phyloP scores from a whole-genome alignment of 257 asterid genomes.

The Catharanthus roseus region DNA sequence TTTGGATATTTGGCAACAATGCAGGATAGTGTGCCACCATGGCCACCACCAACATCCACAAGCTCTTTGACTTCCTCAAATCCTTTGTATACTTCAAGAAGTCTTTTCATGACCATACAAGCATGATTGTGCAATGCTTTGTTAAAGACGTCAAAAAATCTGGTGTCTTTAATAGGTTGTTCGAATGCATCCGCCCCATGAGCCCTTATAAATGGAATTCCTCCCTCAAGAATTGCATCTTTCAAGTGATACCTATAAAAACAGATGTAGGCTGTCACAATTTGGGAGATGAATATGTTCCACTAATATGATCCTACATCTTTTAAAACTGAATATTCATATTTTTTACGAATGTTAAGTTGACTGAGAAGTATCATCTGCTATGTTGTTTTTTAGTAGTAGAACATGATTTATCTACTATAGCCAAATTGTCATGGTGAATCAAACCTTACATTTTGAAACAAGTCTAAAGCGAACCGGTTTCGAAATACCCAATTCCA shows the following conservation, averaged over 20 bases:
- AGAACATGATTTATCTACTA: too few relatives aligned
- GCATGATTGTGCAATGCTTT: slow-evolving; percentile 15
- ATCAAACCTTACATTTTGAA: too few relatives aligned
- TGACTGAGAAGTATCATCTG: too few relatives aligned
- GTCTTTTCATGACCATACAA: slow-evolving; percentile 7
- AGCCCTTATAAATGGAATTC: slow-evolving; percentile 31
- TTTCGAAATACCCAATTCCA: too few relatives aligned
- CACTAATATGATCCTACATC: too few relatives aligned
- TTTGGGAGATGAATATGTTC: too few relatives aligned
- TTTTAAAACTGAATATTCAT: too few relatives aligned
- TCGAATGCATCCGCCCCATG: slow-evolving; percentile 37
- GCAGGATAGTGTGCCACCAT: slow-evolving; percentile 14
- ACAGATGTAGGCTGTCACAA: too few relatives aligned
- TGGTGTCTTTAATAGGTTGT: slow-evolving; percentile 21
- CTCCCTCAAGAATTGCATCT: slow-evolving; percentile 47
- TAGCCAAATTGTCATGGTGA: too few relatives aligned
- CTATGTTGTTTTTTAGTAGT: too few relatives aligned
- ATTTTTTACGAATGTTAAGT: too few relatives aligned
- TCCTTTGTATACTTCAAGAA: slow-evolving; percentile 21
- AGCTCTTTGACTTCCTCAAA: slow-evolving; percentile 19
- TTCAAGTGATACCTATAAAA: slow-evolving; percentile 40
- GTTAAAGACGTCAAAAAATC: slow-evolving; percentile 17
- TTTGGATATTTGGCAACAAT: slow-evolving; percentile 16
- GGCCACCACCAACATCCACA: slow-evolving; percentile 32
- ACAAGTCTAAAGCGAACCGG: too few relatives aligned